Evolutionary conservation across 2,329 filamentous ascomycete genomes (phyloP).

Genomic region (Balansia obtecta): DNA sequence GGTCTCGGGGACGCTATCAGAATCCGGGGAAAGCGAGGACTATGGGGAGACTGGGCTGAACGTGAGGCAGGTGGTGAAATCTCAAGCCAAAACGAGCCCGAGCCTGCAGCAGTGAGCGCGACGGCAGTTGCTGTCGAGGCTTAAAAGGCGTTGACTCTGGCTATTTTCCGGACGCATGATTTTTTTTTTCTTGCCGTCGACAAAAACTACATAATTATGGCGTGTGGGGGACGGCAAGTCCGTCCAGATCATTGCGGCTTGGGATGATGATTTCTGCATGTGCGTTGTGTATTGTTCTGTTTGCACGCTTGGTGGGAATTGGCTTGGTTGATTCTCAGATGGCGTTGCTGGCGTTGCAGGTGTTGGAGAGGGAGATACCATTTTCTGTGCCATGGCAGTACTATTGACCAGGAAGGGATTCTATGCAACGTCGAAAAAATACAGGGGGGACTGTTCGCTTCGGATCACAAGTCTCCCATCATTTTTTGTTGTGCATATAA

Average conservation of each 20-base stretch:
- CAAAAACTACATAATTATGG: conserved; percentile 2
- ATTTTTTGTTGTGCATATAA: neutral
- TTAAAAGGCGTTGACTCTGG: conserved; percentile 9
- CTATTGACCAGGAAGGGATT: conserved; percentile 8
- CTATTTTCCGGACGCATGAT: conserved; percentile 6
- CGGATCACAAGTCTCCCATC: conserved; percentile 7
- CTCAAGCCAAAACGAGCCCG: conserved; percentile 34
- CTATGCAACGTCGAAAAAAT: neutral
- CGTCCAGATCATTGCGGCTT: conserved; percentile 6
- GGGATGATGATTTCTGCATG: conserved; percentile 10
- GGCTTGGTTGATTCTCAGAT: conserved; percentile 16
- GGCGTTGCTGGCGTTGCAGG: conserved; percentile 27
- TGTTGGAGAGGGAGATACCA: conserved; percentile 22
- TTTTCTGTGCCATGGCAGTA: conserved; percentile 15
- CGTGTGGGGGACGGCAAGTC: neutral
- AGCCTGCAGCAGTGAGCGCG: conserved; percentile 19
- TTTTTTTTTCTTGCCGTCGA: neutral
- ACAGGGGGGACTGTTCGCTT: conserved; percentile 11
- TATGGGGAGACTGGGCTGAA: conserved; percentile 97
- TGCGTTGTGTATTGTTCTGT: conserved; percentile 22
- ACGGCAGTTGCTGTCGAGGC: conserved; percentile 27
- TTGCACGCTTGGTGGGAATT: conserved; percentile 20
- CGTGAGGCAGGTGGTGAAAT: conserved; percentile 53
- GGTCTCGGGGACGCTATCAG: conserved; percentile 68
- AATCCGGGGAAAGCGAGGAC: conserved; percentile 81